Percentiles rank a stretch among this genome's conserved stretches.
These are phyloP conservation scores for Pisolithus albus DNA, from an alignment of 768 basidiomycete species.

Conservation along the genomic window DNA sequence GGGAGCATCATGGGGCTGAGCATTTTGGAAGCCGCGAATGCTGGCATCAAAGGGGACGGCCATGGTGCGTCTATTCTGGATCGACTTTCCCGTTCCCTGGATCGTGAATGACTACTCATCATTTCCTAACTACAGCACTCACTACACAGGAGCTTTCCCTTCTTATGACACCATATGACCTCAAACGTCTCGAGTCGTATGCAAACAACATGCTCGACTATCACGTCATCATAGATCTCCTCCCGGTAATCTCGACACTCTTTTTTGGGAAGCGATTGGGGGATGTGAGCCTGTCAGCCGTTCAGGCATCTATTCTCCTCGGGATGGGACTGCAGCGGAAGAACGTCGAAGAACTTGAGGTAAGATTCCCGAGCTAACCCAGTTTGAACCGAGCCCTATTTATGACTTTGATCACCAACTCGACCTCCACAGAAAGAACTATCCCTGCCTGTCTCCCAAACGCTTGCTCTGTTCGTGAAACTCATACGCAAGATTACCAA, in stretches of 20 bases:
- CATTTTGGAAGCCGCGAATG: constrained; percentile 78
- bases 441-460: constrained; percentile 77
- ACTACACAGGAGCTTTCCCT: constrained; percentile 45
- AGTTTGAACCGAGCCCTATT: neutral
- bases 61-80: constrained; percentile 26
- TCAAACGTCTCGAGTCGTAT: constrained; percentile 93
- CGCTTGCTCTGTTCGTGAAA: constrained; percentile 87
- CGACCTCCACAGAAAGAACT: constrained; percentile 55
- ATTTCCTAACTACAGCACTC: constrained; percentile 28
- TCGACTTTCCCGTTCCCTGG: neutral
- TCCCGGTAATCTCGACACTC: constrained; percentile 73
- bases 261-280: constrained; percentile 77
- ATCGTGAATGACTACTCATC: neutral
- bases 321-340: constrained; percentile 89
- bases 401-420: neutral
- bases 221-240: constrained; percentile 88
- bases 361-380: constrained; percentile 23
- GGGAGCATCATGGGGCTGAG: constrained; percentile 81
- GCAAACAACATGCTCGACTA: constrained; percentile 95
- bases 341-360: constrained; percentile 83
- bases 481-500: constrained; percentile 79
- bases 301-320: constrained; percentile 87
- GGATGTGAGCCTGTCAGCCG: constrained; percentile 64
- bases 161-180: constrained; percentile 82
- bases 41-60: constrained; percentile 44